Base-by-base conservation (phyloP, 306 rosid genomes). In the Cicer judaicum region DNA sequence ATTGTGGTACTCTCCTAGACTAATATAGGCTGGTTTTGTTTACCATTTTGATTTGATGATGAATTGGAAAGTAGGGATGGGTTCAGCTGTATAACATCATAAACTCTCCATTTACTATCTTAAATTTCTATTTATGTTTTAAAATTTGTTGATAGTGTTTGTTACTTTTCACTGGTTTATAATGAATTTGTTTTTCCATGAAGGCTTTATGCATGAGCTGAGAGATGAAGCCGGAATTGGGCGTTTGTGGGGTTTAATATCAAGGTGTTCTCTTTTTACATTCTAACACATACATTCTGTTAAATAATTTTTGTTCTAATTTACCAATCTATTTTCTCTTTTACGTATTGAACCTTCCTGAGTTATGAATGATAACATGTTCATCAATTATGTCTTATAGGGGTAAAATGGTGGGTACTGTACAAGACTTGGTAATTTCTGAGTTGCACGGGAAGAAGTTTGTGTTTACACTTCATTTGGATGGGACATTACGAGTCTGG, bases 201-300 rank as follows among this genome's bases (percentile, higher is more conserved):
- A 81, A 89, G 97, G 85, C 60, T 91, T 89, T 76, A 64, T 77
- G 47, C 79, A 72, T 41, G 99, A 94, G 87, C 95, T 94, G 16
- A 87, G 89, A 65, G 99, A 92, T 84, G 99, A 94, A 71, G 75
- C 85, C 10, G 99, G 98, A 82, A 80, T 91, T 64, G 75, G 89
- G 73, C 94, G 96, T 68, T 74, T 94, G 52, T 90, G 97, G 96
- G 96, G 99, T 81, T 82, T 90, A 59, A 84, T 94, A 85, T 85
- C 99, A 57, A 78, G 99, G 98, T 94, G 83, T 39, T 56, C 59
- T 39, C 62, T 50, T 42, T 59, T 21, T 24, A 21, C 41, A 77
- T 64, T 69, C 16, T 55, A 19, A 29, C 60, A 24, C 18, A 62
- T 10, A 76, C 5, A n/a, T 63, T 34, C 21, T 53, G 40, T 44